phyloP scores from a whole-genome alignment of 2,329 filamentous ascomycete genomes.

The Xylaria sp. region DNA sequence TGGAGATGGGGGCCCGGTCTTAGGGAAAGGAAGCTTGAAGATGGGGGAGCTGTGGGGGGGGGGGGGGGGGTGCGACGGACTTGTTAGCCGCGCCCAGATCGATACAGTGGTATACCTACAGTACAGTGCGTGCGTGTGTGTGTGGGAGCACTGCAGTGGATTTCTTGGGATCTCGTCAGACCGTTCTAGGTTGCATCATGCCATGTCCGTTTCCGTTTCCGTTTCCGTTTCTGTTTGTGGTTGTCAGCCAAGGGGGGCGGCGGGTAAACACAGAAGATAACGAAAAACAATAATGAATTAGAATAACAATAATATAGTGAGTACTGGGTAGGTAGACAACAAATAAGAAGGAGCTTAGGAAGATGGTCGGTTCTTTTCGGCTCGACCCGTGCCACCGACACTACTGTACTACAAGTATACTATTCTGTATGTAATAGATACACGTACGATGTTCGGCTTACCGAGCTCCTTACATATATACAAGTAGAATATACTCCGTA shows the following conservation, averaged over 20 bases:
- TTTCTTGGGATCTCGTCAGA: constrained; percentile 19
- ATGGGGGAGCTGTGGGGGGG: constrained; percentile 14
- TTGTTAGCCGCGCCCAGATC: constrained; percentile 16
- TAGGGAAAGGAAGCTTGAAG: constrained; percentile 5
- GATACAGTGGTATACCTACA: constrained; percentile 7
- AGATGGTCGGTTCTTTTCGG: constrained; percentile 17
- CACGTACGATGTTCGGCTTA: constrained; percentile 6
- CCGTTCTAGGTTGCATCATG: constrained; percentile 20
- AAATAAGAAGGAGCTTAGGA: constrained; percentile 2
- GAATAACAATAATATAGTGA: not conserved
- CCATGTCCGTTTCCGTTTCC: not conserved
- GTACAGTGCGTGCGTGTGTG: not conserved
- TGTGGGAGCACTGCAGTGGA: constrained; percentile 16
- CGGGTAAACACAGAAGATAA: constrained; percentile 26
- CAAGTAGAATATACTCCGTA: not conserved
- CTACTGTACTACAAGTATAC: not conserved
- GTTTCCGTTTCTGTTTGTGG: not conserved
- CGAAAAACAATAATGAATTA: not conserved
- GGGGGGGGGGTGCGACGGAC: not conserved
- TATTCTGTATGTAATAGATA: not conserved
- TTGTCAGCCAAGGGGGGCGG: constrained; percentile 10
- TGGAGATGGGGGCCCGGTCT: constrained; percentile 15
- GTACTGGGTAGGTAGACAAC: not conserved
- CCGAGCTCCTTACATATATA: constrained; percentile 13
- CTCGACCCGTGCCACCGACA: constrained; percentile 23